A percentile compares a stretch with the other conserved stretches of the same genome.
These are phyloP conservation scores for Athelia psychrophila DNA, from an alignment of 1,284 basidiomycete species.

Conservation along the genomic window DNA sequence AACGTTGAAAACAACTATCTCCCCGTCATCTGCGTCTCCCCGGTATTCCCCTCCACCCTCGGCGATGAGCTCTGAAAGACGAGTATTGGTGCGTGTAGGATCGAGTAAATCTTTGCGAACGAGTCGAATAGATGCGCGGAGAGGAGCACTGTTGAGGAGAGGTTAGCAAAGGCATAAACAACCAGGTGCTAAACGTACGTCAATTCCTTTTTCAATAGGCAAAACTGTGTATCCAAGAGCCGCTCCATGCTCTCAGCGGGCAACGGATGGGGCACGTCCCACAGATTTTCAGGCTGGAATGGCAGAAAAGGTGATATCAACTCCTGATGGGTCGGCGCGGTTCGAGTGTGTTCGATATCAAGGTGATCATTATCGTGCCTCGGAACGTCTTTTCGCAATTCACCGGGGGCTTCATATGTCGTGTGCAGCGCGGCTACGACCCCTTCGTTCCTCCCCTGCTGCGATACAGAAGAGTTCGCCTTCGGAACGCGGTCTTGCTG, in stretches of 20 bases:
- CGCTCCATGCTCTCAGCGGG: conserved; percentile 53
- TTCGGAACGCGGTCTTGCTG: conserved; percentile 1
- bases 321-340: conserved; percentile 64
- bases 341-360: conserved; percentile 52
- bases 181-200: conserved; percentile 37
- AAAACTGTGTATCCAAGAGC: conserved; percentile 66
- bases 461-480: conserved; percentile 7
- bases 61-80: conserved; percentile 30
- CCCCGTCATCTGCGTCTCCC: conserved; percentile 31
- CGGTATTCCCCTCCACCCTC: conserved; percentile 47
- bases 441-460: conserved; percentile 20
- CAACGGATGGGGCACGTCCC: conserved; percentile 57
- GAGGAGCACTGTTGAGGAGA: conserved; percentile 38
- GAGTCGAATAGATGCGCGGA: conserved; percentile 46
- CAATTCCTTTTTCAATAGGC: conserved; percentile 66
- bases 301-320: conserved; percentile 42
- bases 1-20: conserved; percentile 52
- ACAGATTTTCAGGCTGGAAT: conserved; percentile 57
- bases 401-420: conserved; percentile 55
- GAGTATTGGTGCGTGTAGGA: conserved; percentile 19
- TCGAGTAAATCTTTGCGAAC: conserved; percentile 39
- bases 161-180: background rate
- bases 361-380: conserved; percentile 66
- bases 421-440: conserved; percentile 35
- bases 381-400: conserved; percentile 42